Evolutionary conservation across 2,329 filamentous ascomycete species (phyloP), one percentile per base, ranked within the genome.

Genomic region (Myriosclerotinia scirpicola): DNA sequence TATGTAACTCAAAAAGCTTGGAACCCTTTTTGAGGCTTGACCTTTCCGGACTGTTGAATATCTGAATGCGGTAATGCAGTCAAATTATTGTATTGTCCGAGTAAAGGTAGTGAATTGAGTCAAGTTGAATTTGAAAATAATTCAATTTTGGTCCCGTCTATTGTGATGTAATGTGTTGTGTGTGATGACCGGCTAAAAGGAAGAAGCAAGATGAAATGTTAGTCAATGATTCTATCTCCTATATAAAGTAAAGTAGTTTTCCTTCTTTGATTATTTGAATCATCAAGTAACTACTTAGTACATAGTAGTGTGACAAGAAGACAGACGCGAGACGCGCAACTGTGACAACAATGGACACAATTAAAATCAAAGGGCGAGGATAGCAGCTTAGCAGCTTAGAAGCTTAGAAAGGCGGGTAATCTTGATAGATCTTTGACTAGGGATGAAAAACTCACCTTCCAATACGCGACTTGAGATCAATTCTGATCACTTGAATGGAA

Each of bases 361-460:
- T 30, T 14, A 48, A 22, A 54, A 63, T 5, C 36, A 40, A 40
- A 63, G 38, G 40, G 36, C n/a, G 38, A 50, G n/a, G n/a, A 30
- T 54, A 42, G 36, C 44, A 38, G 36, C 46, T 26, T 36, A 20
- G n/a, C n/a, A n/a, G n/a, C n/a, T n/a, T n/a, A n/a, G n/a, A n/a
- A n/a, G n/a, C n/a, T n/a, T n/a, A n/a, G n/a, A 34, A 34, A 3
- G 30, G 30, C 30, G 30, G 30, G 30, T 34, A 34, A 34, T 34
- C 5, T 34, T 34, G 30, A 34, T 20, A 22, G 30, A 38, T 60
- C 20, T 36, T 50, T 36, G 42, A 60, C 44, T 60, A 14, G 30
- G 42, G n/a, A 48, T 48, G 50, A 34, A 42, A 54, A 17, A 66
- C 56, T 72, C 71, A 72, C 67, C 74, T 73, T 71, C 73, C 73